Evolutionary conservation across 73 alveolate genomes (phyloP), one percentile per base, ranked within the genome.

Genomic region (Paramecium tetraurelia): DNA sequence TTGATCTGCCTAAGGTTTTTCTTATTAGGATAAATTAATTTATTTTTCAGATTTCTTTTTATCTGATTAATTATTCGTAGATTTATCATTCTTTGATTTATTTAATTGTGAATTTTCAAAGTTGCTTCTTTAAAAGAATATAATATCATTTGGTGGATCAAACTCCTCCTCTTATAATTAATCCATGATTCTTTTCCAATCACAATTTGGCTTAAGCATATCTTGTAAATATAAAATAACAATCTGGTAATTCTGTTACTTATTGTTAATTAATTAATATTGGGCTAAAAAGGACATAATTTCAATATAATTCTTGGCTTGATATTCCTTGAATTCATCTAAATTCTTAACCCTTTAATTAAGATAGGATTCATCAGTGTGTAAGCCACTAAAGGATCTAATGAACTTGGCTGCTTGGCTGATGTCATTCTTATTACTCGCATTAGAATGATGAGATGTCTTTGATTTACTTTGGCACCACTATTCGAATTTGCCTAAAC

Each of bases 141-240:
- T 53, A 18, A 53, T 53, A 53, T 53, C 69, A 53, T 75, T 75
- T 14, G 87, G 87, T 3, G 87, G 87, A 31, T 33, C 59, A 75
- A 75, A 75, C 6, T 75, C 87, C 31, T 75, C 87, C 14, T 75
- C 87, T 36, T 75, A 31, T 36, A 75, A 40, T 35, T 75, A 75
- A 36, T 75, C 87, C 87, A 75, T 75, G 35, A 75, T 75, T 6
- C 41, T 33, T 36, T 40, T 75, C 58, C 59, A 75, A 40, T 75
- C 87, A 36, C 59, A 75, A 75, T 40, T 75, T 14, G 58, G 58
- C 38, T 75, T 33, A 36, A 75, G 87, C 87, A 75, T 75, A 75
- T 75, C 87, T 31, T 21, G 7, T 75, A 75, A 33, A 35, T 75
- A 75, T n/a, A 75, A 33, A 16, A 53, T 53, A n/a, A 53, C 69